These are phyloP conservation scores for Talaromyces sp. DNA, from an alignment of 2,329 filamentous ascomycete genomes.

Conservation along the genomic window DNA sequence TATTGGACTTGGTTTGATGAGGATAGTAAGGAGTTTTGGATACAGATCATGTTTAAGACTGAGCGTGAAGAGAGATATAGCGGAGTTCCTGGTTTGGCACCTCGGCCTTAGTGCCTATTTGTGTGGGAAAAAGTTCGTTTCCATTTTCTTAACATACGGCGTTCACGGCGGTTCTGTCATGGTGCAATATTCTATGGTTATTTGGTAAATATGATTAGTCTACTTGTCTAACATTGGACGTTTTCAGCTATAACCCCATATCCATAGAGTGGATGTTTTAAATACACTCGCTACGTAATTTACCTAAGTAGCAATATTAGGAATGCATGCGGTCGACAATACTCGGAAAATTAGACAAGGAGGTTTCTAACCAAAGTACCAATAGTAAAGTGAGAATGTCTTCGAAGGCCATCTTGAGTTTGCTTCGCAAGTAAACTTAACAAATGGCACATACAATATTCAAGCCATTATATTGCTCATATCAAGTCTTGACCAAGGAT, in stretches of 20 bases:
- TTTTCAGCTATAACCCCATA: no score
- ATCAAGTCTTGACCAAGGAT: not conserved
- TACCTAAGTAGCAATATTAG: not conserved
- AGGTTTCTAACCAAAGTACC: not conserved
- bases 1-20: constrained; percentile 96
- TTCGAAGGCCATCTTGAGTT: not conserved
- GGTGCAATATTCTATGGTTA: not conserved
- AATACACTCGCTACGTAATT: not conserved
- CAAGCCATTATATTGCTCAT: not conserved
- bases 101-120: constrained; percentile 29
- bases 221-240: not conserved
- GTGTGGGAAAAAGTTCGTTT: constrained; percentile 17
- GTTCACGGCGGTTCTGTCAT: not conserved
- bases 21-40: constrained; percentile 94
- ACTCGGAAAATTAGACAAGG: not conserved
- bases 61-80: constrained; percentile 88
- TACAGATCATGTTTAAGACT: constrained; percentile 97
- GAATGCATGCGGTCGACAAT: not conserved
- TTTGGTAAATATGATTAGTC: not conserved
- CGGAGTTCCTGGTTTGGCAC: constrained; percentile 60
- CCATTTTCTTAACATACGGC: not conserved
- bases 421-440: constrained; percentile 1
- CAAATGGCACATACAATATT: not conserved
- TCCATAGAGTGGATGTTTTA: not conserved
- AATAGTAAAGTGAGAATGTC: not conserved